Percentiles rank a stretch among this genome's conserved stretches.
phyloP scores from a whole-genome alignment of 2,329 filamentous ascomycete species.

The Fusarium nisikadoi region DNA sequence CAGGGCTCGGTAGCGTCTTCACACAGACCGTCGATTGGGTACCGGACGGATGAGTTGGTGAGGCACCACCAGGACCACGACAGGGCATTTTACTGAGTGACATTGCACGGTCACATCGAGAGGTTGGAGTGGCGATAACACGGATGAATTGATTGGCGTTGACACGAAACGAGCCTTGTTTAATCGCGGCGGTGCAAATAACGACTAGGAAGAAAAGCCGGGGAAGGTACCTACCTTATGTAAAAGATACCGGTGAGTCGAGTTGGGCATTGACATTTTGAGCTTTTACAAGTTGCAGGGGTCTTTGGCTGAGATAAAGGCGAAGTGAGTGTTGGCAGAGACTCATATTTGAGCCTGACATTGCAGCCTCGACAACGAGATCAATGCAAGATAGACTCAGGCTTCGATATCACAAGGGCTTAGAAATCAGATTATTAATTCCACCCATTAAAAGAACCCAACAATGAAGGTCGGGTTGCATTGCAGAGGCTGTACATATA shows the following conservation, averaged over 20 bases:
- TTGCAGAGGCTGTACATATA: slow-evolving; percentile 14
- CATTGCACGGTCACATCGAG: slow-evolving; percentile 15
- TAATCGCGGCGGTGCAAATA: slow-evolving; percentile 13
- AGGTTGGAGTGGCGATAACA: slow-evolving; percentile 33
- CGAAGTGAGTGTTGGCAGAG: slow-evolving; percentile 3
- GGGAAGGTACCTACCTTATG: neutral
- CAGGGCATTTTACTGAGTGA: slow-evolving; percentile 14
- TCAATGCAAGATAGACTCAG: slow-evolving; percentile 15
- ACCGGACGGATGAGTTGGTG: slow-evolving; percentile 25
- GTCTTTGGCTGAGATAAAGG: neutral
- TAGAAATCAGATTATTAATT: slow-evolving; percentile 18
- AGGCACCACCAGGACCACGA: slow-evolving; percentile 7
- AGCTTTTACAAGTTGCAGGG: slow-evolving; percentile 3
- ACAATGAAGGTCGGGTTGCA: slow-evolving; percentile 3
- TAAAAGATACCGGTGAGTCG: slow-evolving; percentile 20
- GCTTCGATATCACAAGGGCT: neutral
- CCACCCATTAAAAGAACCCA: neutral
- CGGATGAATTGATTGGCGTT: slow-evolving; percentile 5
- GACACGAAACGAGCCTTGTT: slow-evolving; percentile 5
- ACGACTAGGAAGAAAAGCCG: slow-evolving; percentile 16
- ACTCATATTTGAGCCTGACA: neutral
- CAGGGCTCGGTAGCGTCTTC: slow-evolving; percentile 31
- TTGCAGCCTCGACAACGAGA: slow-evolving; percentile 5
- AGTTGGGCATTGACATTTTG: slow-evolving; percentile 28
- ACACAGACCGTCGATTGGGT: slow-evolving; percentile 32